Evolutionary conservation across 148 eudicot species (phyloP), one percentile per base, ranked within the genome.

Genomic region (Diospyros lotus): DNA sequence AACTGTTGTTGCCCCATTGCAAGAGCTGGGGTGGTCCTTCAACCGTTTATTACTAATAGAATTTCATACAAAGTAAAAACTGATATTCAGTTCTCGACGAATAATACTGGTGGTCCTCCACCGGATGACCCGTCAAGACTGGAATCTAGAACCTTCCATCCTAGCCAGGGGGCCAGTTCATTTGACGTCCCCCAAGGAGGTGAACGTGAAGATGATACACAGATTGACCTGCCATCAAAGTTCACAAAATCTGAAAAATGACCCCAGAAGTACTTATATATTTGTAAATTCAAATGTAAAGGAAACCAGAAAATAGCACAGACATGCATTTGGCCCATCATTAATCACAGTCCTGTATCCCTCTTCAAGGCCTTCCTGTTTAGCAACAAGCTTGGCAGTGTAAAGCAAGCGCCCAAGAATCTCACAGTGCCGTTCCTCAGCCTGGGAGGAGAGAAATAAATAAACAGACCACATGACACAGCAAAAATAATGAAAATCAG

Each of bases 111-210:
- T 28, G 28, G 28, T 28, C 28, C 28, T 28, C 28, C 28, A 28
- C 28, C 28, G 28, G 28, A 28, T 28, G 28, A 28, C 28, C 28
- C 28, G 28, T 28, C 28, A 28, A 28, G 28, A 28, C 28, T 28
- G 28, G 28, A 40, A 39, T 50, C 41, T 41, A 50, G 6, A 9
- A 53, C 2, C 18, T 8, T 72, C 58, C 62, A 55, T 62, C 6
- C 80, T 89, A 94, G 80, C 98, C 97, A 62, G 98, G 91, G 17
- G 97, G 98, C 97, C 98, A 94, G 80, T 87, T 88, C 98, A 94
- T 87, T 77, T 92, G 96, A 15, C 98, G 92, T 72, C 98, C 98
- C 63, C 98, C 98, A 12, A 94, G 88, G 64, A 94, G 89, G 80
- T 94, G 98, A 66, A 90, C 73, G 53, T 94, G 98, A 75, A 94